Evolutionary conservation across 148 eudicot species (phyloP).

Genomic region (Silene uniflora): DNA sequence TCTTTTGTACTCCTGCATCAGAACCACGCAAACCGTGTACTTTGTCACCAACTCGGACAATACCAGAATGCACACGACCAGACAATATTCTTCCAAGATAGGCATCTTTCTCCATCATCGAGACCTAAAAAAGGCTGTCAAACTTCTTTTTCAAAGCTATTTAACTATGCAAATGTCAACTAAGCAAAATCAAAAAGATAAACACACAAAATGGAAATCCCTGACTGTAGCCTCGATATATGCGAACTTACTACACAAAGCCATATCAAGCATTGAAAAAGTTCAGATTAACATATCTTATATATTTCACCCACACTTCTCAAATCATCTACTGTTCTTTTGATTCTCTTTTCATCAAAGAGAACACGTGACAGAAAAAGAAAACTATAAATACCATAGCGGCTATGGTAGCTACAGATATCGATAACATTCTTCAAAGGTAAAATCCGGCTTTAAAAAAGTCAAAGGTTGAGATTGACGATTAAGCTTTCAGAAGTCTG

Average conservation of each 20-base stretch:
- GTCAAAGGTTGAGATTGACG: not conserved
- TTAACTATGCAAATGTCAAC: slow-evolving; percentile 12
- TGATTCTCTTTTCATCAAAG: not conserved
- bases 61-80: slow-evolving; percentile 75
- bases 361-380: not conserved
- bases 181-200: not conserved
- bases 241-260: not conserved
- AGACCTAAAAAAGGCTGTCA: slow-evolving; percentile 76
- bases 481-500: slow-evolving; percentile 8
- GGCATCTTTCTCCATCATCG: slow-evolving; percentile 94
- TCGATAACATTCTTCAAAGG: not conserved
- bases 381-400: not conserved
- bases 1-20: slow-evolving; percentile 65
- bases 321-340: not conserved
- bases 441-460: slow-evolving; percentile 3
- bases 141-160: slow-evolving; percentile 49
- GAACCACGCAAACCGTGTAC: slow-evolving; percentile 75
- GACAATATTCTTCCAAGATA: slow-evolving; percentile 92
- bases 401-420: not conserved
- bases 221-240: not conserved
- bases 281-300: not conserved
- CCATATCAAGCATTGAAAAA: not conserved
- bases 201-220: not conserved
- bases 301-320: not conserved
- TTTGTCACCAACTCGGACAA: slow-evolving; percentile 78